Percentiles rank a stretch among this genome's conserved stretches.
These are phyloP conservation scores for Cyberlindnera saturnus DNA, from an alignment of 805 yeast species.

Conservation along the genomic window DNA sequence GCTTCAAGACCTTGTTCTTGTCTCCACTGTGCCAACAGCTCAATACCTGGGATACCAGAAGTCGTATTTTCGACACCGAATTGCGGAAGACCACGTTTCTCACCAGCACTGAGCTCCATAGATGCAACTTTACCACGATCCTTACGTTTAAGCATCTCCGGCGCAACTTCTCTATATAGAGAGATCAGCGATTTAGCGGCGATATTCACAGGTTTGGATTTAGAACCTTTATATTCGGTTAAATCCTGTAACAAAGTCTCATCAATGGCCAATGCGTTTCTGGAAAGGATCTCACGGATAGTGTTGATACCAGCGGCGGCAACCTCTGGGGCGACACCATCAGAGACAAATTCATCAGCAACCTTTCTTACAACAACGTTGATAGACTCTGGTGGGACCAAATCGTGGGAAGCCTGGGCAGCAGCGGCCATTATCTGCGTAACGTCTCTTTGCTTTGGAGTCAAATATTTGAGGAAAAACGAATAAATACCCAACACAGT, in stretches of 20 bases:
- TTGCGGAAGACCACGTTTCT: constrained; percentile 46
- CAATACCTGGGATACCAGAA: constrained; percentile 87
- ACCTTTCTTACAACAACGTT: constrained; percentile 78
- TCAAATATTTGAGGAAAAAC: constrained; percentile 78
- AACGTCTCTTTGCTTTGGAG: constrained; percentile 91
- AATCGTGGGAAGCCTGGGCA: constrained; percentile 94
- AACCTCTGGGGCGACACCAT: constrained; percentile 97
- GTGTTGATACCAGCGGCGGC: constrained; percentile 98
- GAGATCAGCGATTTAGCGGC: constrained; percentile 88
- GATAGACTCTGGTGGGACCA: constrained; percentile 93
- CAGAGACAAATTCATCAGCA: constrained; percentile 96
- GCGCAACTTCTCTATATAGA: constrained; percentile 90
- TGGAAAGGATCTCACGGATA: constrained; percentile 83
- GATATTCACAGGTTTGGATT: constrained; percentile 87
- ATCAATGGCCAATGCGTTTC: constrained; percentile 94
- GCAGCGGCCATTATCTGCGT: constrained; percentile 95
- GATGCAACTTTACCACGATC: constrained; percentile 93
- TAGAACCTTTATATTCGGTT: constrained; percentile 85
- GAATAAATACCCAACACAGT: constrained; percentile 88
- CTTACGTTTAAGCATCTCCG: constrained; percentile 84
- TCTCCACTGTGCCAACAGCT: constrained; percentile 84
- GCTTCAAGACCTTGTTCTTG: constrained; percentile 48
- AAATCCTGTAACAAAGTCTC: constrained; percentile 83
- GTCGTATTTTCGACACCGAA: constrained; percentile 69
- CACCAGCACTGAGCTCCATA: constrained; percentile 66